Evolutionary conservation across 139 green algal genomes (phyloP).

Genomic region (Bryopsis sp.): DNA sequence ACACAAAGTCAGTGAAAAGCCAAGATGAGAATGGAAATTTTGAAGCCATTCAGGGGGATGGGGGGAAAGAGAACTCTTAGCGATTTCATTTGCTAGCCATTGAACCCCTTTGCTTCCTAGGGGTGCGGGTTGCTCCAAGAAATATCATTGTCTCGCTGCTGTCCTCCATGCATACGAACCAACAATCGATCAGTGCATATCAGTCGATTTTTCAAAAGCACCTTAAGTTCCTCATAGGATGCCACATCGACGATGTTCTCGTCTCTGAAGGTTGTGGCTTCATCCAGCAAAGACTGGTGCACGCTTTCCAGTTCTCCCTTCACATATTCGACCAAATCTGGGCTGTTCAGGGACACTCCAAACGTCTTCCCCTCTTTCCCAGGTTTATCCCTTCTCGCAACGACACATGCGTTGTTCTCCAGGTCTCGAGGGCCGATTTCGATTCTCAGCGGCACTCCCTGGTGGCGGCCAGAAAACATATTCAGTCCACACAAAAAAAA

Average conservation of each 20-base stretch:
- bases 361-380: conserved; percentile 95
- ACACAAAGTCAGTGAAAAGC: background rate
- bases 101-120: no score
- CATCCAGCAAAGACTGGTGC: conserved; percentile 47
- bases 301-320: conserved; percentile 50
- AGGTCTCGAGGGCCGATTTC: conserved; percentile 16
- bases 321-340: conserved; percentile 49
- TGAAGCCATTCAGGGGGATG: no score
- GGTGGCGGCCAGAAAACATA: no score
- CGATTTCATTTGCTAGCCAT: no score
- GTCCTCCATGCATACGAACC: background rate
- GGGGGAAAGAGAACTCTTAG: no score
- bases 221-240: conserved; percentile 87
- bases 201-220: conserved; percentile 31
- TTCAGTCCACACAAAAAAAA: no score
- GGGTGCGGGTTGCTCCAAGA: no score
- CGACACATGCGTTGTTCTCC: conserved; percentile 3
- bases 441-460: conserved; percentile 12
- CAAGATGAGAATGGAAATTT: no score
- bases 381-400: conserved; percentile 15
- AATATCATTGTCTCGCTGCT: no score
- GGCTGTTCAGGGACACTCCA: conserved; percentile 62
- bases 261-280: conserved; percentile 82
- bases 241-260: conserved; percentile 90
- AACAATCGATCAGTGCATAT: background rate